Percentiles rank a stretch among this genome's conserved stretches.
Evolutionary conservation across 1,284 basidiomycete species (phyloP).

Genomic region (Ustilago esculenta): DNA sequence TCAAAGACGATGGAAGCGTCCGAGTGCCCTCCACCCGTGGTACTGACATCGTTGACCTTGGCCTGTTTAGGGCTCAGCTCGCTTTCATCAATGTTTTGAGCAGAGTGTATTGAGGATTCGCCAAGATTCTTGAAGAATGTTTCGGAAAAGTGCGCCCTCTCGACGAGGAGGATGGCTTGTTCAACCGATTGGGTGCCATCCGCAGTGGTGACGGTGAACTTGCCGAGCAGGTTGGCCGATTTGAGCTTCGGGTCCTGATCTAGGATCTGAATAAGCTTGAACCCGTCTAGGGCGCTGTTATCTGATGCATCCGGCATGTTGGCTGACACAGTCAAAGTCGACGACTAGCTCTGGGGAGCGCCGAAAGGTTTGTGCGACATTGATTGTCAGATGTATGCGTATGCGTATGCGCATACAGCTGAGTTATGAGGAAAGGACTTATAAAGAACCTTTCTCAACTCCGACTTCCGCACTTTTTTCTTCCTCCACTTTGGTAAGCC

Average conservation of each 20-base stretch:
- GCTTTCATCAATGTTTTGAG: not conserved
- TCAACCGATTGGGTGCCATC: constrained; percentile 7
- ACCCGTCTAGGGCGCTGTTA: constrained; percentile 37
- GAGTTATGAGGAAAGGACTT: too few relatives aligned
- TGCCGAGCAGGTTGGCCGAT: constrained; percentile 42
- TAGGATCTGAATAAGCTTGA: constrained; percentile 47
- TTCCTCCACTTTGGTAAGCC: constrained; percentile 41
- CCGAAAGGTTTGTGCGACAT: too few relatives aligned
- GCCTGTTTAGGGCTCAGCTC: not conserved
- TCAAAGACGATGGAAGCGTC: constrained; percentile 14
- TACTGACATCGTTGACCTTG: constrained; percentile 3
- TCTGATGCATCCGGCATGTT: not conserved
- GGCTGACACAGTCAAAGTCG: too few relatives aligned
- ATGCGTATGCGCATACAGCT: too few relatives aligned
- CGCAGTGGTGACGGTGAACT: constrained; percentile 1
- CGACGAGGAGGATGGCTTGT: constrained; percentile 57
- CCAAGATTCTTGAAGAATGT: constrained; percentile 20
- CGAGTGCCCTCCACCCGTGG: not conserved
- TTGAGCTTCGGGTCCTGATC: constrained; percentile 53
- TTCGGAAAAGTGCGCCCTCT: constrained; percentile 60
- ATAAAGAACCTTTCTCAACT: constrained; percentile 2
- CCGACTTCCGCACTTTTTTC: constrained; percentile 26
- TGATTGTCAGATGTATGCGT: too few relatives aligned
- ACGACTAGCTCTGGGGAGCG: too few relatives aligned
- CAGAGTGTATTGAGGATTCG: not conserved